phyloP scores from a whole-genome alignment of 345 rosid species.

The Eutrema japonicum region DNA sequence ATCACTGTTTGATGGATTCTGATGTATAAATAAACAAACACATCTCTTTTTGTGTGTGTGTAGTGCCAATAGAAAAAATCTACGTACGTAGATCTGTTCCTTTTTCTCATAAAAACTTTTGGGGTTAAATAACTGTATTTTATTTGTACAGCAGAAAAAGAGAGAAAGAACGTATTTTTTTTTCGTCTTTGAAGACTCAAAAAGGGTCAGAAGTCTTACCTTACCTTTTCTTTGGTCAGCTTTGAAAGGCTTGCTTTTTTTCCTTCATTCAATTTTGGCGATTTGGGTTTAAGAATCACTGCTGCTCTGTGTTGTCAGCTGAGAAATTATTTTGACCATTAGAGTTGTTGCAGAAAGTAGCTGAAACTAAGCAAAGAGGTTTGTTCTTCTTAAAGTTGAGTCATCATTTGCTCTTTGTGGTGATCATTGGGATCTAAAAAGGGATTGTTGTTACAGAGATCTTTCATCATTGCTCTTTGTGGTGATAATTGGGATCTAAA shows the following conservation, averaged over 20 bases:
- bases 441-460: conserved; percentile 13
- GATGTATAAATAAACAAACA: conserved; percentile 27
- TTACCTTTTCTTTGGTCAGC: conserved; percentile 42
- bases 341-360: conserved; percentile 25
- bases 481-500: conserved; percentile 46
- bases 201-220: conserved; percentile 34
- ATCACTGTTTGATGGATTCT: conserved; percentile 36
- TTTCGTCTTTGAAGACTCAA: conserved; percentile 16
- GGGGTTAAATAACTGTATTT: conserved; percentile 24
- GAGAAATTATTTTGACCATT: conserved; percentile 7
- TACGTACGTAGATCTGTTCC: conserved; percentile 46
- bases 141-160: conserved; percentile 21
- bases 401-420: conserved; percentile 32
- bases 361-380: conserved; percentile 20
- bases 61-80: conserved; percentile 27
- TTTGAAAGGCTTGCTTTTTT: conserved; percentile 33
- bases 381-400: conserved; percentile 16
- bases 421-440: conserved; percentile 26
- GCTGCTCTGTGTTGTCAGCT: conserved; percentile 7
- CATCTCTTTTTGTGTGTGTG: neutral
- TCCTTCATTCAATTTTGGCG: conserved; percentile 28
- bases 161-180: conserved; percentile 18
- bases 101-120: conserved; percentile 9
- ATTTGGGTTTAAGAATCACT: conserved; percentile 28
- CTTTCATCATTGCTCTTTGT: conserved; percentile 35